Evolutionary conservation across 202 grass and related monocot species (phyloP).

Genomic region (Carex arenaria): DNA sequence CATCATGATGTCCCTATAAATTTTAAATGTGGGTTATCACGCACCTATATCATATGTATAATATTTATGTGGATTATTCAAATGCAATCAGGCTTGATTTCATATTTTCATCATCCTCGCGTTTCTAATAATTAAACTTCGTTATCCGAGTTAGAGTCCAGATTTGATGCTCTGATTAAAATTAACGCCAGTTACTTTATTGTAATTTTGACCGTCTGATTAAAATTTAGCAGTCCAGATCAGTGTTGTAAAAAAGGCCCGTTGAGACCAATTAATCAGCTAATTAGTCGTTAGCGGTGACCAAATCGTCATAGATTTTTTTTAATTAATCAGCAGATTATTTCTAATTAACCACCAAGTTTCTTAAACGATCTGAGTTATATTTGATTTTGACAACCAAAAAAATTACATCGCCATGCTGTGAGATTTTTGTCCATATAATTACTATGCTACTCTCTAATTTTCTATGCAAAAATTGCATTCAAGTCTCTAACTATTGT

Average conservation of each 20-base stretch:
- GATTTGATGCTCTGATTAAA: too few relatives aligned
- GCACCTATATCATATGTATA: neutral
- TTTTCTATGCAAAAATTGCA: too few relatives aligned
- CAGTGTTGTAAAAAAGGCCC: too few relatives aligned
- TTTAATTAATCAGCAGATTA: too few relatives aligned
- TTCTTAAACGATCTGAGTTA: too few relatives aligned
- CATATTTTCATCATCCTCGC: neutral
- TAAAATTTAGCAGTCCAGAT: neutral
- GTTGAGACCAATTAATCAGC: too few relatives aligned
- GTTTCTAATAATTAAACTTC: neutral
- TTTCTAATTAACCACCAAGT: too few relatives aligned
- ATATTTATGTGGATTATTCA: neutral
- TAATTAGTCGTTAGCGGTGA: too few relatives aligned
- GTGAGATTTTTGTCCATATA: neutral
- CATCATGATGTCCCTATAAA: conserved; percentile 15
- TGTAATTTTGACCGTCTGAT: neutral
- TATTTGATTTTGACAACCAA: too few relatives aligned
- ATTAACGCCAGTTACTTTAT: neutral
- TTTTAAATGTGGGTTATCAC: neutral
- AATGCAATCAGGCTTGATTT: neutral
- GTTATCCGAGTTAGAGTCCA: neutral
- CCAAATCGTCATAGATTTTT: too few relatives aligned
- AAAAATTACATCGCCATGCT: neutral
- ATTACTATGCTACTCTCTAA: too few relatives aligned
- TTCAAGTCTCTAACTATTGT: neutral